Evolutionary conservation across 1,139 yeast genomes (phyloP).

Genomic region (Meyerozyma smithsonii): DNA sequence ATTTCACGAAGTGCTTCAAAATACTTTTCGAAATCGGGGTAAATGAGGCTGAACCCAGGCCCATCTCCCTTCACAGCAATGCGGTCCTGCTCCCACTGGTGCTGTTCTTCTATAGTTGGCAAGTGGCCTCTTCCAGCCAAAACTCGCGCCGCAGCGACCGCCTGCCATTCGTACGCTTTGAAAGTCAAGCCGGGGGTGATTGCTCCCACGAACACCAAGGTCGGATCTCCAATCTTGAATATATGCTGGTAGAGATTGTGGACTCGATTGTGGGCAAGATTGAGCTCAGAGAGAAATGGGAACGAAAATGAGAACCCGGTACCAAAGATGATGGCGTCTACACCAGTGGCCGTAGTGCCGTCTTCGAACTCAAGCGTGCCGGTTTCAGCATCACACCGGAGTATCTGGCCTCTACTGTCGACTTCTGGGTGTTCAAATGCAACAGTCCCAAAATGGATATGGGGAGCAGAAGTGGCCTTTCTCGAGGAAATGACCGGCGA

Average conservation of each 20-base stretch:
- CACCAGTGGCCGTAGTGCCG: slow-evolving; percentile 12
- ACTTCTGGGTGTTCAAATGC: slow-evolving; percentile 30
- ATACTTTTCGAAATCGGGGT: slow-evolving; percentile 20
- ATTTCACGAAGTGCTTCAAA: slow-evolving; percentile 18
- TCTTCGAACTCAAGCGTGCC: slow-evolving; percentile 1
- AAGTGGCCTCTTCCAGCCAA: not conserved
- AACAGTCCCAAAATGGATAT: slow-evolving; percentile 20
- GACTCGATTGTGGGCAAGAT: slow-evolving; percentile 29
- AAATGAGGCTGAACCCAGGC: slow-evolving; percentile 14
- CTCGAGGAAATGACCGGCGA: slow-evolving; percentile 31
- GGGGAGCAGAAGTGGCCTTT: slow-evolving; percentile 18
- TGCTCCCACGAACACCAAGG: slow-evolving; percentile 31
- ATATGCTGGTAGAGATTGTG: slow-evolving; percentile 37
- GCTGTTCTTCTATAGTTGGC: slow-evolving; percentile 1
- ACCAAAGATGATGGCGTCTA: slow-evolving; percentile 55
- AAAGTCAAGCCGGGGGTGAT: slow-evolving; percentile 3
- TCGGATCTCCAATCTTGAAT: slow-evolving; percentile 42
- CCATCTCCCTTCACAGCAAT: slow-evolving; percentile 3
- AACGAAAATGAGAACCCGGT: slow-evolving; percentile 54
- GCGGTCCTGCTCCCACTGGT: slow-evolving; percentile 1
- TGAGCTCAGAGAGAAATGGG: slow-evolving; percentile 34
- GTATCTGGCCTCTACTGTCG: slow-evolving; percentile 11
- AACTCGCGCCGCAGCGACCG: slow-evolving; percentile 2
- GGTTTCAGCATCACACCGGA: not conserved
- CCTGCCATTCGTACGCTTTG: slow-evolving; percentile 4